phyloP scores from a whole-genome alignment of 768 basidiomycete species.

The Filobasidium wieringae region DNA sequence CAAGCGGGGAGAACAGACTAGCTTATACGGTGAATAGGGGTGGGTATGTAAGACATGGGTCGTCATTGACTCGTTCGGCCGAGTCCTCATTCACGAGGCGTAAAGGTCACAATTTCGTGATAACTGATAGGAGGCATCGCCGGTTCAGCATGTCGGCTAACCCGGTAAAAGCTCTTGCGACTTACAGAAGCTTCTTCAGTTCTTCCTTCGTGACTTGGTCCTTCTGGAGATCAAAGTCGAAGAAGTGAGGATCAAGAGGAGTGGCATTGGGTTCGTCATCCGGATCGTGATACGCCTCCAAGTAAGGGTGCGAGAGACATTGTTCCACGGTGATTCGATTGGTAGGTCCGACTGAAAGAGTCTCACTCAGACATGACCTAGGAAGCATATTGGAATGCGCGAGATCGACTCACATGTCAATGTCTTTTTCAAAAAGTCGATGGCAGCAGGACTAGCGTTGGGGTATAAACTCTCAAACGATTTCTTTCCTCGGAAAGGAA shows the following conservation, averaged over 20 bases:
- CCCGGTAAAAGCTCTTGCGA: background rate
- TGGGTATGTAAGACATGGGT: too few species aligned
- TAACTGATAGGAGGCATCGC: background rate
- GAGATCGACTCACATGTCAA: constrained; percentile 50
- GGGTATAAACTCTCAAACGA: constrained; percentile 80
- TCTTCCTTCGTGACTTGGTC: constrained; percentile 92
- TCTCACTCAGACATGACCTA: background rate
- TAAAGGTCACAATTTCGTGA: background rate
- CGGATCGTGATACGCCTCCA: constrained; percentile 91
- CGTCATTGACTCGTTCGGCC: too few species aligned
- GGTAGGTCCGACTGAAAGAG: constrained; percentile 63
- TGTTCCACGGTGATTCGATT: constrained; percentile 91
- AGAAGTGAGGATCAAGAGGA: constrained; percentile 91
- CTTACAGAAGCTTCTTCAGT: constrained; percentile 50
- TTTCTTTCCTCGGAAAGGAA: constrained; percentile 81
- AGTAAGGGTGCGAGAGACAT: constrained; percentile 85
- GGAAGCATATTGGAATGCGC: background rate
- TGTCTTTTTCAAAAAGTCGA: constrained; percentile 61
- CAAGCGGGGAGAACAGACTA: too few species aligned
- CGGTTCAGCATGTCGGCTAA: background rate
- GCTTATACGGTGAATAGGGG: too few species aligned
- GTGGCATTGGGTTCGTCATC: constrained; percentile 93
- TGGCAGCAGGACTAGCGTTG: constrained; percentile 67
- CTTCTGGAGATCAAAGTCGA: constrained; percentile 94
- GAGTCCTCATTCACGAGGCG: background rate